Conservation (phyloP, 345 rosid genomes). For the Brassica juncea region DNA sequence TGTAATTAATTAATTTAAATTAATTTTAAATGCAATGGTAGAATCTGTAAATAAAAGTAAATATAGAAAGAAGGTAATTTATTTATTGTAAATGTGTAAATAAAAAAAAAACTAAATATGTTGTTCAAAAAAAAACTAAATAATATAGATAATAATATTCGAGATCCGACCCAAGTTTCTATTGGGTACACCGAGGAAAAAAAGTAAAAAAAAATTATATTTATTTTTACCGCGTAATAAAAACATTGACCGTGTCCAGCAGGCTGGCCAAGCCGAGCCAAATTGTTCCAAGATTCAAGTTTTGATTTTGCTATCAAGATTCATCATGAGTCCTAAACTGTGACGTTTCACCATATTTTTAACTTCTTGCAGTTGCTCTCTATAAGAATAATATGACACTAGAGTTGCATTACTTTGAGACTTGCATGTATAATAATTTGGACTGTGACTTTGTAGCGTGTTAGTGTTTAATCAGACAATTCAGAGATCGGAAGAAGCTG, state of each 20-base stretch:
- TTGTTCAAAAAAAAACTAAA: too few species aligned
- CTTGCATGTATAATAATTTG: conserved; percentile 18
- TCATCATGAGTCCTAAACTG: background rate
- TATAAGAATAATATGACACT: background rate
- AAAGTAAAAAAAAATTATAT: too few species aligned
- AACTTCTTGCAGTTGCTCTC: background rate
- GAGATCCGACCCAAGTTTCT: conserved; percentile 22
- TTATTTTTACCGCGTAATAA: too few species aligned
- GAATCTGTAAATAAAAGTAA: too few species aligned
- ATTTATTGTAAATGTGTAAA: too few species aligned
- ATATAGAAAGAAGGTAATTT: too few species aligned
- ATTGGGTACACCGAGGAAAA: background rate
- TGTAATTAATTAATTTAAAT: too few species aligned
- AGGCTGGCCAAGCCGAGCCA: conserved; percentile 94
- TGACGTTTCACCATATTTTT: background rate
- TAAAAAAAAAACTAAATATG: too few species aligned
- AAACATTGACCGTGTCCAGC: conserved; percentile 58
- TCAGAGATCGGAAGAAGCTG: conserved; percentile 84
- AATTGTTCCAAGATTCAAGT: conserved; percentile 57
- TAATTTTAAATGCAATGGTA: too few species aligned
- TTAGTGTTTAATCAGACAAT: conserved; percentile 66
- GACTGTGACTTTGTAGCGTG: conserved; percentile 46
- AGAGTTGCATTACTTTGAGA: background rate
- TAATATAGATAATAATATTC: background rate
- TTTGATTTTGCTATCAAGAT: conserved; percentile 9